A percentile compares a stretch with the other conserved stretches of the same genome.
These are phyloP conservation scores for Phytopythium oedochilum DNA, from an alignment of 352 stramenopile genomes.

Conservation along the genomic window DNA sequence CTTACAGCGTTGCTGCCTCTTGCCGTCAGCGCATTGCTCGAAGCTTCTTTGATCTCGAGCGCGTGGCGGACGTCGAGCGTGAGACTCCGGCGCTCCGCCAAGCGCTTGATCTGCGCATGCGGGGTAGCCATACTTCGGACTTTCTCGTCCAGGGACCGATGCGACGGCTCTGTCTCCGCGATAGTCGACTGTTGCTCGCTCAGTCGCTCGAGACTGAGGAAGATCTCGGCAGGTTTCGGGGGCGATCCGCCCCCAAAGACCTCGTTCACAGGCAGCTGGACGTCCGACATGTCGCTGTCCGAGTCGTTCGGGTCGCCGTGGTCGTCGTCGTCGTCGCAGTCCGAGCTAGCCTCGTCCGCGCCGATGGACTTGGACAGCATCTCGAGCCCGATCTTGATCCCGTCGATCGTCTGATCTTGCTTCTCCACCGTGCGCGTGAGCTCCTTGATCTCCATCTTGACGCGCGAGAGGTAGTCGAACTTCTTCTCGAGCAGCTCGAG, in stretches of 20 bases:
- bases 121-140: background rate
- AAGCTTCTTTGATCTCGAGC: slow-evolving; percentile 1
- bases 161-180: background rate
- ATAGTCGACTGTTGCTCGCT: background rate
- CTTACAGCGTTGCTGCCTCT: background rate
- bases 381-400: slow-evolving; percentile 49
- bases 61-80: background rate
- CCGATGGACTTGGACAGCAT: slow-evolving; percentile 62
- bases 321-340: slow-evolving; percentile 19
- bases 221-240: background rate
- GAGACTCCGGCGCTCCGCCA: background rate
- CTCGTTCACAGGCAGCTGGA: slow-evolving; percentile 1
- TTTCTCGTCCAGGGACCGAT: background rate
- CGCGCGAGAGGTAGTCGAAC: slow-evolving; percentile 61
- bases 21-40: background rate
- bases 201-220: background rate
- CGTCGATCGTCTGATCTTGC: slow-evolving; percentile 57
- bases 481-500: slow-evolving; percentile 66
- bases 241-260: background rate
- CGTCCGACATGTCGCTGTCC: slow-evolving; percentile 6
- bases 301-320: slow-evolving; percentile 1
- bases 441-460: slow-evolving; percentile 78
- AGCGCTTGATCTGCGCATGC: background rate
- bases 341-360: slow-evolving; percentile 55
- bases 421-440: slow-evolving; percentile 43